Base-by-base conservation (phyloP, 1,139 yeast species). In the Scheffersomyces segobiensis region DNA sequence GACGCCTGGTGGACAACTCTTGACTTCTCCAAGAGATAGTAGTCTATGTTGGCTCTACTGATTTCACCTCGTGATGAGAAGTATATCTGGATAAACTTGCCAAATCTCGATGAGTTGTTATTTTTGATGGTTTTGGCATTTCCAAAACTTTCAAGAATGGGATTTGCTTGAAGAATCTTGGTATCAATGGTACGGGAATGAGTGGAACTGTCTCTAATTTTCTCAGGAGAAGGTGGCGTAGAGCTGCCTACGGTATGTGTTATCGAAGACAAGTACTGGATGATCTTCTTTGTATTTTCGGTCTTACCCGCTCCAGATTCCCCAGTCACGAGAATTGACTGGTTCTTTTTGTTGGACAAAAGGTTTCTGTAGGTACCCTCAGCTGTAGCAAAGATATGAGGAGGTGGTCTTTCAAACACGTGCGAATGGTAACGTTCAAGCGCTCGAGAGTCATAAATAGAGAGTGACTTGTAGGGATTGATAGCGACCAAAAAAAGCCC, bases 281-380 rank as follows among this genome's bases (percentile, higher is more conserved):
- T 90, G 60, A 95, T 93, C 68, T 91, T 92, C 72, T 95, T 95
- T n/a, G 99, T 95, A 66, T 92, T 95, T 75, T 95, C 99, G 0
- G 99, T 95, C 72, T 95, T 95, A 58, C 99, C 99, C 0, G 99
- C 99, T 61, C 99, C 99, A 39, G 97, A 90, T 71, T 96, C 99
- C 61, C 99, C 99, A 1, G 99, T 96, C 14, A 96, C 98, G 57
- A 96, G 79, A 56, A 96, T 92, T 18, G 96, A 88, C 74, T 96
- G 99, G 72, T 93, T 90, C 67, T 87, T 88, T 55, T 79, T 82
- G 65, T 89, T 88, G 42, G 83, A 81, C 21, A 92, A 78, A 73
- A 95, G 80, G 67, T 89, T 91, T 60, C 92, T 83, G 66, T 87
- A 91, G 0, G 99, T 97, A 52, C 87, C 86, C 69, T 95, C 98